phyloP scores from a whole-genome alignment of 2,329 filamentous ascomycete genomes.

The Alternaria metachromatica region DNA sequence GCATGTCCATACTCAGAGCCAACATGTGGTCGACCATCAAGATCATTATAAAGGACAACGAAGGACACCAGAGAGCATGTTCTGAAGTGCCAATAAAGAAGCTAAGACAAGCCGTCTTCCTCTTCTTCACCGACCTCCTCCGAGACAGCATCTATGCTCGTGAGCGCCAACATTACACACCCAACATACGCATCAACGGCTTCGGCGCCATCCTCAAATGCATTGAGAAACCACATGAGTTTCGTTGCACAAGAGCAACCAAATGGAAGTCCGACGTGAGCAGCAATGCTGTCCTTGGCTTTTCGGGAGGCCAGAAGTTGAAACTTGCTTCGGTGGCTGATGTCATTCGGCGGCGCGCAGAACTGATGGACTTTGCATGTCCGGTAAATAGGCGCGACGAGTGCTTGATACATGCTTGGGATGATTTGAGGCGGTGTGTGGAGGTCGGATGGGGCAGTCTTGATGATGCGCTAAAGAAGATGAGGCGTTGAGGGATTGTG shows the following conservation, averaged over 20 bases:
- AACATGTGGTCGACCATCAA: background rate
- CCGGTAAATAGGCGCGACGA: background rate
- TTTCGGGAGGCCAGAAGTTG: background rate
- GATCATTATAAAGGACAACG: background rate
- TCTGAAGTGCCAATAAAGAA: accelerated
- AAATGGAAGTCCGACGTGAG: background rate
- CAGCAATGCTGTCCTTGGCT: background rate
- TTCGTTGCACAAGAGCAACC: background rate
- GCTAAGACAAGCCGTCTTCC: background rate
- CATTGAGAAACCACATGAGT: background rate
- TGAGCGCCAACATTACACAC: background rate
- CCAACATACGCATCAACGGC: background rate
- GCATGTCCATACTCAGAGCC: background rate
- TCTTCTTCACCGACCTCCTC: background rate
- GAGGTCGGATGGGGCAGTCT: background rate
- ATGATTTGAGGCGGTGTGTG: background rate
- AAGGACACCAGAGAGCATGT: background rate
- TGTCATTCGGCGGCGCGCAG: background rate
- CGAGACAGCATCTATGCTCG: background rate
- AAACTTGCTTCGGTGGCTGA: background rate
- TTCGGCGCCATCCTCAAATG: background rate
- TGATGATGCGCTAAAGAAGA: background rate
- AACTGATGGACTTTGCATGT: background rate
- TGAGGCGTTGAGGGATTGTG: background rate
- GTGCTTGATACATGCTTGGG: background rate